phyloP scores from a whole-genome alignment of 768 basidiomycete genomes.

The Pseudohyphozyma bogoriensis region DNA sequence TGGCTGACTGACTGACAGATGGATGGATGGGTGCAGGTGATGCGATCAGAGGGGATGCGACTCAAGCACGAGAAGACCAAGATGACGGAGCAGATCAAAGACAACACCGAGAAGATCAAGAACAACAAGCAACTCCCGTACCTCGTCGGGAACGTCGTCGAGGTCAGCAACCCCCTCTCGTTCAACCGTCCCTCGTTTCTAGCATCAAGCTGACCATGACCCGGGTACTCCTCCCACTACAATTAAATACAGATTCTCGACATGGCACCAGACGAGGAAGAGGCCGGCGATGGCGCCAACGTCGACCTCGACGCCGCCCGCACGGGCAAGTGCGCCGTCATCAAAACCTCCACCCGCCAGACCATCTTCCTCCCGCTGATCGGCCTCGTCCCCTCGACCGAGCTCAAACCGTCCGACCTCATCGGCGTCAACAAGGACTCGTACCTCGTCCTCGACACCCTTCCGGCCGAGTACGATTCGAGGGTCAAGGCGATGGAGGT shows the following conservation, averaged over 20 bases:
- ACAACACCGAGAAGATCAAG: constrained; percentile 96
- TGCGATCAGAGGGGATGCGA: constrained; percentile 86
- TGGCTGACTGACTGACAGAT: background rate
- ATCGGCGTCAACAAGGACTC: constrained; percentile 99
- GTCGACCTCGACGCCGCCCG: constrained; percentile 92
- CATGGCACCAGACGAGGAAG: constrained; percentile 64
- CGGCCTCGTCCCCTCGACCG: constrained; percentile 85
- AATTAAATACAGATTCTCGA: constrained; percentile 61
- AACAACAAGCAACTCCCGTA: constrained; percentile 99
- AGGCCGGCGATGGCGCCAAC: constrained; percentile 70
- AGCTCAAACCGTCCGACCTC: constrained; percentile 81
- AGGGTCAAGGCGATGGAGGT: constrained; percentile 99
- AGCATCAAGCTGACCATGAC: background rate
- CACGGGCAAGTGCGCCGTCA: constrained; percentile 94
- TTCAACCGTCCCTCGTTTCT: background rate
- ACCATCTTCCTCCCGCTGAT: constrained; percentile 97
- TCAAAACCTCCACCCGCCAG: constrained; percentile 94
- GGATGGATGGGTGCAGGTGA: constrained; percentile 53
- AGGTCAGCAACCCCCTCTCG: constrained; percentile 47
- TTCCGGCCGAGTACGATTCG: constrained; percentile 94
- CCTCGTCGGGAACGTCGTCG: constrained; percentile 93
- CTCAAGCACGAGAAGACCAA: constrained; percentile 86
- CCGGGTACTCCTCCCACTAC: background rate
- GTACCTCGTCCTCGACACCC: constrained; percentile 86
- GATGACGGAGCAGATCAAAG: constrained; percentile 98